A percentile compares a stretch with the other conserved stretches of the same genome.
Conservation (phyloP, 345 rosid genomes). For the Garcia nutans region DNA sequence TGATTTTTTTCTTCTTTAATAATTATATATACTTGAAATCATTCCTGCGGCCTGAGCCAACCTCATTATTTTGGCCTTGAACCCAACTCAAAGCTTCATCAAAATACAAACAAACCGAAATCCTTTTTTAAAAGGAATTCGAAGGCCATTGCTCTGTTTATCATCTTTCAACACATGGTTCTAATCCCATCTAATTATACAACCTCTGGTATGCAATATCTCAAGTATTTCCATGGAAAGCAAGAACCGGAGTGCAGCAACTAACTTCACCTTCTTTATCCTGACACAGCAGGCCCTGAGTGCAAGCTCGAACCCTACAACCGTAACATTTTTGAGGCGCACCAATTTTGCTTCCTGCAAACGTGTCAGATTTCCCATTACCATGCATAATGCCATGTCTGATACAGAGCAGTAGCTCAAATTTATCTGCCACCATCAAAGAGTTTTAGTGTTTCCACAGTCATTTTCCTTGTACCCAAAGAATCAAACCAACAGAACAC, state of each 20-base stretch:
- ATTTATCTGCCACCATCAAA: conserved; percentile 66
- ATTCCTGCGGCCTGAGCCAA: not conserved
- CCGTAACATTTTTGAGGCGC: conserved; percentile 58
- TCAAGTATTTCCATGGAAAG: conserved; percentile 72
- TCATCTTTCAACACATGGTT: not conserved
- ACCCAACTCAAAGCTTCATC: too few relatives aligned
- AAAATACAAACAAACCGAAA: too few relatives aligned
- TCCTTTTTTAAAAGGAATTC: too few relatives aligned
- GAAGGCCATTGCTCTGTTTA: not conserved
- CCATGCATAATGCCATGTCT: conserved; percentile 53
- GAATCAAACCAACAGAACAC: not conserved
- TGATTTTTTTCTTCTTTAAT: too few relatives aligned
- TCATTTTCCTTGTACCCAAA: not conserved
- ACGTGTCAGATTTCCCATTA: conserved; percentile 76
- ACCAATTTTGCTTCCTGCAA: conserved; percentile 90
- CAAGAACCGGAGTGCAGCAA: conserved; percentile 53
- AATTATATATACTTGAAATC: too few relatives aligned
- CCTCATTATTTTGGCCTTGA: not conserved
- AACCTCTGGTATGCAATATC: conserved; percentile 63
- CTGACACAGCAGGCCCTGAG: conserved; percentile 59
- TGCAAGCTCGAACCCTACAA: conserved; percentile 77
- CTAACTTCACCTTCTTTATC: conserved; percentile 84
- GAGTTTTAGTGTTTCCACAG: conserved; percentile 6
- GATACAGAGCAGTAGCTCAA: conserved; percentile 66
- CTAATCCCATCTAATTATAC: conserved; percentile 83